These are phyloP conservation scores for Neofusicoccum cordaticola DNA, from an alignment of 2,329 filamentous ascomycete species.

Conservation along the genomic window DNA sequence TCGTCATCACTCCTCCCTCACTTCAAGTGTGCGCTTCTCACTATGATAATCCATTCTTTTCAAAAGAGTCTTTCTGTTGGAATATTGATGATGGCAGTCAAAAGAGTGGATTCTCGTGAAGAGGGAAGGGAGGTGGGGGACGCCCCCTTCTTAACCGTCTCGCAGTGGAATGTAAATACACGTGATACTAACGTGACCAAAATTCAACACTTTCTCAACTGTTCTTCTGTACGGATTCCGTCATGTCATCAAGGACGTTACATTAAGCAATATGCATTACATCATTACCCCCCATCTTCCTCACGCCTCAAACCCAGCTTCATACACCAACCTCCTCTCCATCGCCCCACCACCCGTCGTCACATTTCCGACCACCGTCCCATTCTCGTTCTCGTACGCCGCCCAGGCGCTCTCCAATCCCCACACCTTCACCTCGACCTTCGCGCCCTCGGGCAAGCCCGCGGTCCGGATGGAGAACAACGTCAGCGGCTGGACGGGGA, in stretches of 20 bases:
- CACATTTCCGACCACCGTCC: neutral
- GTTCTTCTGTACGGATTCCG: too few species aligned
- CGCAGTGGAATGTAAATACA: too few species aligned
- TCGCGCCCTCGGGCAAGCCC: slow-evolving; percentile 36
- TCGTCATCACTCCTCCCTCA: too few species aligned
- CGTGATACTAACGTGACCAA: too few species aligned
- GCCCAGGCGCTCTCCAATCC: slow-evolving; percentile 39
- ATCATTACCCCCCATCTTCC: neutral
- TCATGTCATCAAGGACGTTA: neutral
- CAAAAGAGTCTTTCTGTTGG: too few species aligned
- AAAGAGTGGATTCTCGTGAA: too few species aligned
- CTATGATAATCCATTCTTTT: too few species aligned
- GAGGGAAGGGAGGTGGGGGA: too few species aligned
- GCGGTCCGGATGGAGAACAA: slow-evolving; percentile 34
- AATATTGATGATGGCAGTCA: too few species aligned
- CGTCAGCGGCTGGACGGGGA: slow-evolving; percentile 45
- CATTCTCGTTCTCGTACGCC: slow-evolving; percentile 22
- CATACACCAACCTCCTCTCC: slow-evolving; percentile 1
- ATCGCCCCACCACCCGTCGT: neutral
- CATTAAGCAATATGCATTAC: neutral
- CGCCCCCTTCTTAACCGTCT: too few species aligned
- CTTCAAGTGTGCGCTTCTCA: too few species aligned
- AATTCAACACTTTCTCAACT: too few species aligned
- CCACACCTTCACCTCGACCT: slow-evolving; percentile 40
- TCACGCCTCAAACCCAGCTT: neutral